Conservation (phyloP, 139 green algal species). For the Chlorella sp. region DNA sequence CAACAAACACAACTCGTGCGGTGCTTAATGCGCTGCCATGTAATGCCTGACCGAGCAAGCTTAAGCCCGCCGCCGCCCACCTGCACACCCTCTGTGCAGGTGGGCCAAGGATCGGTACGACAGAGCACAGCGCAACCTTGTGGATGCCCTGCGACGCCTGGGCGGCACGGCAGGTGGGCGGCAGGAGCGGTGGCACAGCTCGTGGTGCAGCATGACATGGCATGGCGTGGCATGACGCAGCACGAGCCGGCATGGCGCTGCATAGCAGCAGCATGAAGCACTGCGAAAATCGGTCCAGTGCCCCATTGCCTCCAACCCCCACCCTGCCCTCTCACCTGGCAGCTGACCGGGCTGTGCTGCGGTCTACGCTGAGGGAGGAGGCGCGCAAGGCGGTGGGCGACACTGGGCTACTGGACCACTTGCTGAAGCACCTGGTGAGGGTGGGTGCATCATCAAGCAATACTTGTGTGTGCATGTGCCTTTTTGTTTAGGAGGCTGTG, state of each 20-base stretch:
- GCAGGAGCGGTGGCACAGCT: not conserved
- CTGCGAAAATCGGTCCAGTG: no score
- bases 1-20: no score
- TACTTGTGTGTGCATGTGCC: no score
- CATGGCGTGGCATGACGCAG: no score
- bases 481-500: not conserved
- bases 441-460: no score
- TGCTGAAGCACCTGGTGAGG: constrained; percentile 70
- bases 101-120: constrained; percentile 59
- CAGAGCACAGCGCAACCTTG: constrained; percentile 56
- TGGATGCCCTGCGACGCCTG: constrained; percentile 51
- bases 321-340: not conserved
- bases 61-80: no score
- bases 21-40: no score
- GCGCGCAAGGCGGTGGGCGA: constrained; percentile 65
- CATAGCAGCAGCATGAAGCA: no score
- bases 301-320: not conserved
- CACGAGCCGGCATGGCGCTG: no score
- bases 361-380: constrained; percentile 62
- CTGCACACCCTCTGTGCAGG: not conserved
- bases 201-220: no score
- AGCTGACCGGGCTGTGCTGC: constrained; percentile 55
- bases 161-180: constrained; percentile 18
- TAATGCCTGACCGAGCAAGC: no score
- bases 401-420: constrained; percentile 73